Percentiles rank a stretch among this genome's conserved stretches.
phyloP scores from a whole-genome alignment of 805 yeast genomes.

The Suhomyces kilbournensis region DNA sequence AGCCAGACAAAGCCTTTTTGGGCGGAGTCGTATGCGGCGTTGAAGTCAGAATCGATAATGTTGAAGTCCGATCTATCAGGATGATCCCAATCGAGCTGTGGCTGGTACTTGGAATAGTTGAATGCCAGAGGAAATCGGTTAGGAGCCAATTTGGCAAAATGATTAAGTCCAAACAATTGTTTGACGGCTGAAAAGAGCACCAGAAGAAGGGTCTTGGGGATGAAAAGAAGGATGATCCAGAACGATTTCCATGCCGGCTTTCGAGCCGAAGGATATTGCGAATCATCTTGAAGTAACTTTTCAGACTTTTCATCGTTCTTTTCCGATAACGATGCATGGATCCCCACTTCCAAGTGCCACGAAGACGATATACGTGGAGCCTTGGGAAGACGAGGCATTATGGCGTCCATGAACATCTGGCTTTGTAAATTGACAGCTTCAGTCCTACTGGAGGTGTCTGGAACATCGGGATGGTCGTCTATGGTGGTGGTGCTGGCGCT shows the following conservation, averaged over 20 bases:
- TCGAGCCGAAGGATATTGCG: not conserved
- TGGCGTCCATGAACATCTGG: constrained; percentile 22
- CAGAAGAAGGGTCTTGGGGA: constrained; percentile 52
- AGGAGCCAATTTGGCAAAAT: constrained; percentile 6
- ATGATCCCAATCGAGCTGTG: constrained; percentile 12
- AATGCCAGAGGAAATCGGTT: constrained; percentile 24
- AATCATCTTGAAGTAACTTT: not conserved
- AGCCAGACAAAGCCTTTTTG: constrained; percentile 32
- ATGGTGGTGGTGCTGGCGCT: not conserved
- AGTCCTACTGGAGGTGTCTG: not conserved
- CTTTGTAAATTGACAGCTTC: constrained; percentile 21
- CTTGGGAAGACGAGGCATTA: constrained; percentile 38
- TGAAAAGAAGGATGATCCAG: constrained; percentile 49
- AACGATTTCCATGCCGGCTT: constrained; percentile 27
- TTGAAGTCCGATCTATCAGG: constrained; percentile 5
- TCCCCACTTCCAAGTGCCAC: constrained; percentile 45
- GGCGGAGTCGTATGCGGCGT: constrained; percentile 26
- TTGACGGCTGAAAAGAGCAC: constrained; percentile 36
- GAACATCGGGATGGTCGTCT: constrained; percentile 1
- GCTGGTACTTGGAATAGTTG: constrained; percentile 25
- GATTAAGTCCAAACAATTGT: constrained; percentile 19
- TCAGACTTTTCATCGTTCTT: not conserved
- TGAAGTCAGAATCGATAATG: constrained; percentile 20
- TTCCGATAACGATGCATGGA: constrained; percentile 29
- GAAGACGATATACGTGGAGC: constrained; percentile 38